A percentile compares a stretch with the other conserved stretches of the same genome.
These are phyloP conservation scores for Antrodiella citrinella DNA, from an alignment of 768 basidiomycete species.

Conservation along the genomic window DNA sequence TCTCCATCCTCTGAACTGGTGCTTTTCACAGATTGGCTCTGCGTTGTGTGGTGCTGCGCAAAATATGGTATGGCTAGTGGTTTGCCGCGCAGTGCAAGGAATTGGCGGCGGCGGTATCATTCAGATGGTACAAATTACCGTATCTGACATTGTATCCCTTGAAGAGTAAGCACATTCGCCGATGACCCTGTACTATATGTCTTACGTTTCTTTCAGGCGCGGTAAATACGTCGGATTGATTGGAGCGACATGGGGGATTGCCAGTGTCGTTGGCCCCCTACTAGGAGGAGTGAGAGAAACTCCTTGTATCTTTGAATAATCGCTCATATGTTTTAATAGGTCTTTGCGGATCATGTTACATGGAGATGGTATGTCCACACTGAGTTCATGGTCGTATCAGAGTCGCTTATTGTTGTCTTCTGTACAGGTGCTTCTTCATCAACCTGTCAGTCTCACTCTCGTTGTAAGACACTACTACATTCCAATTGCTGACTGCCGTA, in stretches of 20 bases:
- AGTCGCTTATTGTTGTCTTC: constrained; percentile 2
- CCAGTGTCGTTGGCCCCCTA: constrained; percentile 68
- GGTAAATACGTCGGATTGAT: constrained; percentile 71
- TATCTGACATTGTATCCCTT: constrained; percentile 77
- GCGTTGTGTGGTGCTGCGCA: constrained; percentile 80
- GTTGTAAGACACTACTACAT: neutral
- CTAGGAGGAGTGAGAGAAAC: constrained; percentile 72
- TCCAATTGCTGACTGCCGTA: too few relatives aligned
- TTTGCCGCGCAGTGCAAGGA: constrained; percentile 73
- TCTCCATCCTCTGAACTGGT: neutral
- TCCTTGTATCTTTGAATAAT: neutral
- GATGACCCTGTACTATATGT: neutral
- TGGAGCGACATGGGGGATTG: constrained; percentile 76
- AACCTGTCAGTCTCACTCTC: constrained; percentile 45
- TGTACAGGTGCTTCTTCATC: constrained; percentile 62
- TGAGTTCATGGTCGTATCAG: too few relatives aligned
- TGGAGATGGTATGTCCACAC: constrained; percentile 59
- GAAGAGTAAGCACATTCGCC: constrained; percentile 44
- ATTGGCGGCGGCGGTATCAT: constrained; percentile 79
- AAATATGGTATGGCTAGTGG: constrained; percentile 68
- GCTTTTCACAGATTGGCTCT: constrained; percentile 50
- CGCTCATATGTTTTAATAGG: constrained; percentile 23
- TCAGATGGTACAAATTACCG: constrained; percentile 68
- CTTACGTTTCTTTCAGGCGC: constrained; percentile 35
- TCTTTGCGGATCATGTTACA: constrained; percentile 61